Base-by-base conservation (phyloP, 768 basidiomycete species). In the Wakefieldia striispora region DNA sequence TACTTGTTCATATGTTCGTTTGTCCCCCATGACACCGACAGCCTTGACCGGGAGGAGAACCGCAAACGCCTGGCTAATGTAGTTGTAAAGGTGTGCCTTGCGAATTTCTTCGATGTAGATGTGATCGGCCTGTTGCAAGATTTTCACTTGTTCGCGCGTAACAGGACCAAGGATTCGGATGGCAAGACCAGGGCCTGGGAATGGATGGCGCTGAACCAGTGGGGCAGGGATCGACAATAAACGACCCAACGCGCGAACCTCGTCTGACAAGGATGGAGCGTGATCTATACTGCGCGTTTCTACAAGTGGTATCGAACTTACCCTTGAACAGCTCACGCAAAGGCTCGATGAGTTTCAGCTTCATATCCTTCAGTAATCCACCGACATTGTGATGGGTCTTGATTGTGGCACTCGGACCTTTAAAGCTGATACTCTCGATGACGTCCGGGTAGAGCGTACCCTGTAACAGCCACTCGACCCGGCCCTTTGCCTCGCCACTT, bases 301-400 rank as follows among this genome's bases (percentile, higher is more conserved):
- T 24, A 10, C 4, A 2, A 39, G 47, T 21, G 31, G 21, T 33
- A 19, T 6, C 34, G 14, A 26, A 65, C 75, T 20, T 57, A 91
- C 95, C 97, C 77, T 99, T 98, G 83, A 99, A 99, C 16, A 99
- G 77, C 74, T 98, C 97, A 31, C 97, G 80, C 33, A 99, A 74
- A 17, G 97, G 97, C 72, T 99, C 97, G 57, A 99, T 98, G 43
- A 99, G 79, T 75, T 98, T 98, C 60, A 99, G 80, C 70, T 93
- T 97, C 97, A 98, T 99, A 71, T 98, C 88, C 65, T 88, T 90
- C 53, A 97, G 77, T 44, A 99, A 75, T 3, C 95, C 95, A 24
- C 97, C 97, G 57, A 98, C 97, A 58, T 99, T 99, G 69, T 98
- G 97, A 68, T 99, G 97, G 3, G 97, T 98, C 78, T 99, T 99